Percentiles rank a stretch among this genome's conserved stretches.
phyloP scores from a whole-genome alignment of 495 filamentous ascomycete species.

The Neurospora sp. region DNA sequence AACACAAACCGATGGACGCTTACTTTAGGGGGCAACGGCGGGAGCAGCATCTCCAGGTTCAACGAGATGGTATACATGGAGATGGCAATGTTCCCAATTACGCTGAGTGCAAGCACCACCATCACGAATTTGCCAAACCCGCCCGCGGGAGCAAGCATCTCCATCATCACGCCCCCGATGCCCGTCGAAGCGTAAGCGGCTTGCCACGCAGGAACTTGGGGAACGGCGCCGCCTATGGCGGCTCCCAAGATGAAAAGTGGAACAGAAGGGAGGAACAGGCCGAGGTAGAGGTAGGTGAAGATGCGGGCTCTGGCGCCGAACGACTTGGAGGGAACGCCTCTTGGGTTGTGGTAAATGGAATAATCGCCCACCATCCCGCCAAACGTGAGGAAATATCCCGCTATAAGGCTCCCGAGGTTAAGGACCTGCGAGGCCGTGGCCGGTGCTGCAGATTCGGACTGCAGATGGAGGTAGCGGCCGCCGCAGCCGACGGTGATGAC shows the following conservation, averaged over 20 bases:
- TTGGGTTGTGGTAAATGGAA: constrained; percentile 25
- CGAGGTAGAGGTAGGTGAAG: constrained; percentile 31
- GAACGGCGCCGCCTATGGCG: constrained; percentile 37
- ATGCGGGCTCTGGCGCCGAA: constrained; percentile 18
- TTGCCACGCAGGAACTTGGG: constrained; percentile 26
- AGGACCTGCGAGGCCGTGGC: constrained; percentile 20
- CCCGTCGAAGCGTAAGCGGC: constrained; percentile 32
- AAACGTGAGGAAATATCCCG: constrained; percentile 34
- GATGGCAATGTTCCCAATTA: constrained; percentile 39
- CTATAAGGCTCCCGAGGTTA: constrained; percentile 26
- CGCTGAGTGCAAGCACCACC: constrained; percentile 38
- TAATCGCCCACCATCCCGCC: constrained; percentile 33
- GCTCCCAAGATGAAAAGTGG: constrained; percentile 43
- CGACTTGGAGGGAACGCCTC: neutral
- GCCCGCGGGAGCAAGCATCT: constrained; percentile 37
- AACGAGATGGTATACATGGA: constrained; percentile 38
- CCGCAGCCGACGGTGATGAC: constrained; percentile 40
- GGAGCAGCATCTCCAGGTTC: constrained; percentile 41
- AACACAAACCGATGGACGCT: constrained; percentile 36
- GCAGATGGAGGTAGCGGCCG: constrained; percentile 31
- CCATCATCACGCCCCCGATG: constrained; percentile 38
- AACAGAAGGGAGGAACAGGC: constrained; percentile 36
- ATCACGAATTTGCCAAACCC: constrained; percentile 44
- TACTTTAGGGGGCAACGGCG: constrained; percentile 13
- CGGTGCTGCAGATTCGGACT: constrained; percentile 13